Percentiles rank a stretch among this genome's conserved stretches.
Conservation (phyloP, 2,329 filamentous ascomycete genomes). For the Arthroderma uncinatum region DNA sequence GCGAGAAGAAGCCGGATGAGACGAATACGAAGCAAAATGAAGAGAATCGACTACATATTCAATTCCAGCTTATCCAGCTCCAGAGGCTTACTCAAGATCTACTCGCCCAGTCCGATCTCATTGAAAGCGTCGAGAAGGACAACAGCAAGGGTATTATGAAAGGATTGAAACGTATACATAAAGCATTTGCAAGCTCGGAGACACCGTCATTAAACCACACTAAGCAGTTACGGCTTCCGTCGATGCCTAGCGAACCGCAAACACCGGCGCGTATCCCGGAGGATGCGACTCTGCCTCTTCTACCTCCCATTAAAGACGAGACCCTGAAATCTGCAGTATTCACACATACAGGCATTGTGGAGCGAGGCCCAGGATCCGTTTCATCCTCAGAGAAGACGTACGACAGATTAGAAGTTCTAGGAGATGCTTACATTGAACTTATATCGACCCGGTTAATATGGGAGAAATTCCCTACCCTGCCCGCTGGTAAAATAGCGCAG, state of each 20-base stretch:
- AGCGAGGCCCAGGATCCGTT: conserved; percentile 17
- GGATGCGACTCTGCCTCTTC: conserved; percentile 13
- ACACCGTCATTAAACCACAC: conserved; percentile 5
- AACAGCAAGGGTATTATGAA: background rate
- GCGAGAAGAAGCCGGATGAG: background rate
- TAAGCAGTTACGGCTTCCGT: conserved; percentile 1
- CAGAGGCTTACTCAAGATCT: conserved; percentile 19
- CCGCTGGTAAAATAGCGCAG: conserved; percentile 60
- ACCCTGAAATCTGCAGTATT: conserved; percentile 53
- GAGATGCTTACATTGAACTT: conserved; percentile 74
- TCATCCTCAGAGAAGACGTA: conserved; percentile 44
- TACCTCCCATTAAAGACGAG: conserved; percentile 52
- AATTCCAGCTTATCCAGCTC: conserved; percentile 16
- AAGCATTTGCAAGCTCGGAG: conserved; percentile 2
- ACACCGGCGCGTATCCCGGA: background rate
- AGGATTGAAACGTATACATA: background rate
- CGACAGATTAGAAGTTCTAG: conserved; percentile 77
- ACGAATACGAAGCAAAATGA: background rate
- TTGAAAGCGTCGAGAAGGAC: conserved; percentile 2
- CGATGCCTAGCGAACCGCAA: background rate
- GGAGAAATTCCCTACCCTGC: conserved; percentile 54
- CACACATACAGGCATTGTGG: conserved; percentile 47
- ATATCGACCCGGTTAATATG: conserved; percentile 66
- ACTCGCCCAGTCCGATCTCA: conserved; percentile 13
- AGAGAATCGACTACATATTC: background rate